Base-by-base conservation (phyloP, 768 basidiomycete species). In the Hericium erinaceus region DNA sequence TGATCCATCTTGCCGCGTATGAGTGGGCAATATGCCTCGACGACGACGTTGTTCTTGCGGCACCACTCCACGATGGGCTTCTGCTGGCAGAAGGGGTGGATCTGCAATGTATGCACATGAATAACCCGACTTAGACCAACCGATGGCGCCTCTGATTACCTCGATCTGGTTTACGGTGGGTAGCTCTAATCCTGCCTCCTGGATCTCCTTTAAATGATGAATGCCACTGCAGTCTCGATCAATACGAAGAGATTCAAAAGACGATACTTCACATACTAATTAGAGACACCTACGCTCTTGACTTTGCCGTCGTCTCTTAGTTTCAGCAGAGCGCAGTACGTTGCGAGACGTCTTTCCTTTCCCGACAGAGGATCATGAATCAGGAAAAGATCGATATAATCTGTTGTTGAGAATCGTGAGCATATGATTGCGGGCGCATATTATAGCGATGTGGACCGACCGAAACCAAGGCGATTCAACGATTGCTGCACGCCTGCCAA, bases 141-240 rank as follows among this genome's bases (percentile, higher is more conserved):
- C 2, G 28, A 33, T 22, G n/a, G 39, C 28, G 28, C 15, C 16
- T 6, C 20, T 15, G 24, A 4, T 3, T 65, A 82, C 89, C 78
- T 93, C 90, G 56, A 92, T 81, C 68, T 93, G 91, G 65, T 93
- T 92, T 52, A 93, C 84, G 6, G 82, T 70, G 11, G 91, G 91
- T 63, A 77, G 70, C 58, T 81, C 80, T 48, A 81, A 74, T 2
- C 87, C 85, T 0, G 81, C 82, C 7, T 71, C 69, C 58, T 71
- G 75, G 54, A 92, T 85, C 69, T 92, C 89, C 62, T 91, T 81
- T 4, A 92, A 73, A 63, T 92, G 90, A 49, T 81, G 79, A 37
- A 87, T 66, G 22, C 79, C 79, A 62, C 89, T 92, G 52, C n/a
- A 40, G 24, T 33, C 33, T 13, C 49, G 40, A 28, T 37, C 46